Percentiles rank a stretch among this genome's conserved stretches.
Evolutionary conservation across 768 basidiomycete species (phyloP).

Genomic region (Amylocystis lapponica): DNA sequence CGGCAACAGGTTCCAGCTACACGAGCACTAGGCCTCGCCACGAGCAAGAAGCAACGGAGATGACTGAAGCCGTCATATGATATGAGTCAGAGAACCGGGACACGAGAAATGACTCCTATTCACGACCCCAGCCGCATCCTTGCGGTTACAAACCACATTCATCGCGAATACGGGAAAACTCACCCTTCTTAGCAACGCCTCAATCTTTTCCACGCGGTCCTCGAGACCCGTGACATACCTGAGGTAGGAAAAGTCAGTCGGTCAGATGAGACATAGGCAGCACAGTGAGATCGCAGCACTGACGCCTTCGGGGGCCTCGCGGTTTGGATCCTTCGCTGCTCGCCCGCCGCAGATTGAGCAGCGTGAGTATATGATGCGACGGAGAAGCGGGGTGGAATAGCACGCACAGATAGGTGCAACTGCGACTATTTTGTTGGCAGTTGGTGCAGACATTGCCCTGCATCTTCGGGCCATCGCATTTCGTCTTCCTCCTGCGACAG

Average conservation of each 20-base stretch:
- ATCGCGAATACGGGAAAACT: constrained; percentile 15
- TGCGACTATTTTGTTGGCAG: constrained; percentile 25
- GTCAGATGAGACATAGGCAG: not conserved
- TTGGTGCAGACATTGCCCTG: constrained; percentile 32
- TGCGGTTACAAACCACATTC: not conserved
- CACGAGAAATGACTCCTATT: no score
- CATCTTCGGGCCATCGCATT: constrained; percentile 29
- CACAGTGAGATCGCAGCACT: no score
- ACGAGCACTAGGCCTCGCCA: no score
- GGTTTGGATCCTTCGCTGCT: constrained; percentile 32
- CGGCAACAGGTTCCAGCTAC: no score
- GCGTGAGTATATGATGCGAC: not conserved
- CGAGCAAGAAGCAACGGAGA: no score
- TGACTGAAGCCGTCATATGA: no score
- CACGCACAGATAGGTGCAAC: constrained; percentile 32
- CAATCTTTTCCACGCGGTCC: constrained; percentile 31
- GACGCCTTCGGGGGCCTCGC: constrained; percentile 36
- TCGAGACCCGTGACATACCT: constrained; percentile 32
- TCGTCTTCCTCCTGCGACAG: constrained; percentile 28
- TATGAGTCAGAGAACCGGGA: no score
- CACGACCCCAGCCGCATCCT: no score
- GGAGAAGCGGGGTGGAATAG: not conserved
- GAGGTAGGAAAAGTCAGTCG: not conserved
- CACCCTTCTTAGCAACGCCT: constrained; percentile 30
- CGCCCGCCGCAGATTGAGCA: not conserved